Evolutionary conservation across 306 rosid genomes (phyloP), one percentile per base, ranked within the genome.

Genomic region (Lathyrus tuberosus): DNA sequence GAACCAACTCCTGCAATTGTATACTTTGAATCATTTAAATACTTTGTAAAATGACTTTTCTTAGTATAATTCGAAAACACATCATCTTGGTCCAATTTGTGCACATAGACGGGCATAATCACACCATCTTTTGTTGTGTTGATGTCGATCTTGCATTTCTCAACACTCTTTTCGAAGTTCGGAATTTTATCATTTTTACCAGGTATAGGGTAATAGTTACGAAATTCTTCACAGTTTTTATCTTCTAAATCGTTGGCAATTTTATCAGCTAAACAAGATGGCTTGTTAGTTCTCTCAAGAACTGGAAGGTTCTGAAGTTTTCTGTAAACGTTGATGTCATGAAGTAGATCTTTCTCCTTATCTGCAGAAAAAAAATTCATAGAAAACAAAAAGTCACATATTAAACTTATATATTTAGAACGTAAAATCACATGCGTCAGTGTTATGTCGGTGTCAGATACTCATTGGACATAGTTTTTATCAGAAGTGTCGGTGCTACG

Each of bases 261-360:
- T 46, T 73, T 47, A 2, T 78, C 79, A 0, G 96, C 93, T 17
- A 92, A 73, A 78, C 96, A 92, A 0, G 78, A 76, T 16, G 92
- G 82, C 20, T 82, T 82, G 4, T 18, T 63, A 20, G 43, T 52
- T 79, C 80, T 79, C 6, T 28, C 4, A 0, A 92, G 78, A 8
- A 48, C 30, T 0, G 89, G 80, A 28, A 88, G 81, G 74, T 66
- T 83, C 6, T 65, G 20, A 0, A 80, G 16, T 41, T 75, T 74
- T 62, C 98, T 64, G 73, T 80, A 85, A 11, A 52, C 73, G 87
- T 87, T 92, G 16, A 92, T 64, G 73, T 90, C 95, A 69, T 77
- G 85, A 31, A 88, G 88, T 35, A 92, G 54, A 40, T 68, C 58
- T 12, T 82, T 72, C 69, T 85, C 81, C 2, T 83, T 57, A 1